Conservation (phyloP, 257 asterid genomes). For the Solanum pimpinellifolium region DNA sequence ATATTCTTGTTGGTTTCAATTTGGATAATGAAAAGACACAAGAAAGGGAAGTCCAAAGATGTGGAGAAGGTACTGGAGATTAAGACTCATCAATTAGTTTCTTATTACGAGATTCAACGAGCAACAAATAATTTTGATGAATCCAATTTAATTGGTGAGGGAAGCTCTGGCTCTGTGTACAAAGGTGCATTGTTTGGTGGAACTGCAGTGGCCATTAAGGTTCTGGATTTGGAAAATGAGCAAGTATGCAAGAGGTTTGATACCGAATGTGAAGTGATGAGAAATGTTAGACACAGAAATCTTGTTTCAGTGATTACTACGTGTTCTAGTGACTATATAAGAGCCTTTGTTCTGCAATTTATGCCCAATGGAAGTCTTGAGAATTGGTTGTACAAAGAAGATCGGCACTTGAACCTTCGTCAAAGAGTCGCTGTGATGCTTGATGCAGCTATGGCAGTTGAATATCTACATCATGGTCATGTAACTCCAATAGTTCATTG, state of each 20-base stretch:
- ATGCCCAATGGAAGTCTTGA: not conserved
- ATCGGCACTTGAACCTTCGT: not conserved
- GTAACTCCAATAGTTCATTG: no score
- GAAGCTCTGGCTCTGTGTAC: no score
- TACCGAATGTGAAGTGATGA: not conserved
- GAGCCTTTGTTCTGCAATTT: not conserved
- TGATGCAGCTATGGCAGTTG: not conserved
- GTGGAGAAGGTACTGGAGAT: no score
- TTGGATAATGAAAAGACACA: no score
- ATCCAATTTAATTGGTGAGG: no score
- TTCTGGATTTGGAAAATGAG: not conserved
- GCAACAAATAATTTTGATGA: no score
- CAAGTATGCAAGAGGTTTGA: not conserved
- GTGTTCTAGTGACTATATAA: not conserved
- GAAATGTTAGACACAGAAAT: not conserved
- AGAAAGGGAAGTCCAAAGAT: no score
- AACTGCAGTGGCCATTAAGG: not conserved
- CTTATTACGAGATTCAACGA: not conserved
- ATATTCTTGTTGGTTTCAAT: no score
- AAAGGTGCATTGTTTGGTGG: not conserved
- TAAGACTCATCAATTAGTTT: not conserved
- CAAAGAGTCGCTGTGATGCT: not conserved
- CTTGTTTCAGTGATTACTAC: not conserved
- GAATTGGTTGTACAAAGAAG: not conserved
- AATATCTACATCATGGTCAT: not conserved